Evolutionary conservation across 164 flowering plant species (phyloP).

Genomic region (Malania oleifera): DNA sequence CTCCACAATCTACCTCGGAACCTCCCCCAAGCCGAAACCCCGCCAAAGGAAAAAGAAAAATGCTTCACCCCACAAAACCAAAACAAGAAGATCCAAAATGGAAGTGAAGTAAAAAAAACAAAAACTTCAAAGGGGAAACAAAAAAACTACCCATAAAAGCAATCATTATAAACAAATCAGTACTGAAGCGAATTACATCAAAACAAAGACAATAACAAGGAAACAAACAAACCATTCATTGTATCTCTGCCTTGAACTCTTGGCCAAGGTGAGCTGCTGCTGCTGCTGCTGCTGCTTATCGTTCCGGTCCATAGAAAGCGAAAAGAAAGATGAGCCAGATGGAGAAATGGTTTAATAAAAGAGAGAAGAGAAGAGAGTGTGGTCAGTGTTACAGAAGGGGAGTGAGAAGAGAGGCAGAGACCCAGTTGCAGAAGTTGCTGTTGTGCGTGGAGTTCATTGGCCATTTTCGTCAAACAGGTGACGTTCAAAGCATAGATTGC

Average conservation of each 20-base stretch:
- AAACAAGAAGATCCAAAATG: background rate
- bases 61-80: background rate
- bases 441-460: slow-evolving; percentile 29
- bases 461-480: slow-evolving; percentile 50
- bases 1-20: background rate
- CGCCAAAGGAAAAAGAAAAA: background rate
- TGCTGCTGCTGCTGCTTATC: slow-evolving; percentile 24
- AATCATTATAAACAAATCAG: background rate
- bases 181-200: background rate
- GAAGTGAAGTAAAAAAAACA: background rate
- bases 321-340: background rate
- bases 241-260: slow-evolving; percentile 47
- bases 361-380: slow-evolving; percentile 7
- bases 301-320: slow-evolving; percentile 35
- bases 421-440: slow-evolving; percentile 30
- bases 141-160: background rate
- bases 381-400: slow-evolving; percentile 10
- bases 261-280: slow-evolving; percentile 46
- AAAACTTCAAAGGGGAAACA: background rate
- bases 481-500: slow-evolving; percentile 35
- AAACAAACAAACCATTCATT: slow-evolving; percentile 54
- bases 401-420: slow-evolving; percentile 20
- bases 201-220: background rate
- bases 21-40: background rate
- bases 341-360: slow-evolving; percentile 1